A percentile compares a stretch with the other conserved stretches of the same genome.
These are phyloP conservation scores for Cryptococcus hybrid DNA, from an alignment of 1,284 basidiomycete species.

Conservation along the genomic window DNA sequence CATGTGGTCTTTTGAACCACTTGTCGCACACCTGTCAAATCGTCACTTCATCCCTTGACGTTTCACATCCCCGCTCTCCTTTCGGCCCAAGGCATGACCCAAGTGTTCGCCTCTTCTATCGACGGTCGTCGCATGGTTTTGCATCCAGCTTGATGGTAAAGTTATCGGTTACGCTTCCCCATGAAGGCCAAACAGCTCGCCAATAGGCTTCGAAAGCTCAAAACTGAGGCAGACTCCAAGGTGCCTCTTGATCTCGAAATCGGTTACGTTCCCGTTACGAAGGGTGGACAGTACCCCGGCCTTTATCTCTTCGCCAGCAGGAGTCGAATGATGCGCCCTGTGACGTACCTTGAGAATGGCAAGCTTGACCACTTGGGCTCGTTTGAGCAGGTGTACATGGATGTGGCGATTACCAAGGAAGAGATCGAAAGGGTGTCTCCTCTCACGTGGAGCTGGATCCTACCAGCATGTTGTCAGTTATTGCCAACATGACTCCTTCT, in stretches of 20 bases:
- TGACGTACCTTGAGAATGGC: slow-evolving; percentile 84
- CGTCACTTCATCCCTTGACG: slow-evolving; percentile 72
- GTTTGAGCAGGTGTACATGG: slow-evolving; percentile 99
- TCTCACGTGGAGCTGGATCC: slow-evolving; percentile 93
- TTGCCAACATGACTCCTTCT: slow-evolving; percentile 63
- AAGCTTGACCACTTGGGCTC: slow-evolving; percentile 88
- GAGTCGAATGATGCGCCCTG: slow-evolving; percentile 97
- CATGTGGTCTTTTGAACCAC: slow-evolving; percentile 97
- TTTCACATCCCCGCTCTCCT: slow-evolving; percentile 77
- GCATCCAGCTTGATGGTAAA: slow-evolving; percentile 90
- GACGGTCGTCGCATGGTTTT: slow-evolving; percentile 78
- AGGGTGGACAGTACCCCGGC: slow-evolving; percentile 96
- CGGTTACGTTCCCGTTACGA: slow-evolving; percentile 83
- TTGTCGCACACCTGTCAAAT: slow-evolving; percentile 92
- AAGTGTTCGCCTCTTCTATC: slow-evolving; percentile 71
- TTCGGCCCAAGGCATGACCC: slow-evolving; percentile 90
- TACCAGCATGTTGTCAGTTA: slow-evolving; percentile 86
- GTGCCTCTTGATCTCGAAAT: slow-evolving; percentile 95
- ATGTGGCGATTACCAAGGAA: slow-evolving; percentile 87
- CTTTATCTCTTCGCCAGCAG: slow-evolving; percentile 88
- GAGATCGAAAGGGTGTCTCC: slow-evolving; percentile 82
- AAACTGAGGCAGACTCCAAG: slow-evolving; percentile 80
- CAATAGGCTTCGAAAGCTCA: slow-evolving; percentile 83
- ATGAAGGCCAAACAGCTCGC: slow-evolving; percentile 76
- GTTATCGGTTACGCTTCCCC: slow-evolving; percentile 95